phyloP scores from a whole-genome alignment of 805 yeast species.

The Pichia sporocuriosa region DNA sequence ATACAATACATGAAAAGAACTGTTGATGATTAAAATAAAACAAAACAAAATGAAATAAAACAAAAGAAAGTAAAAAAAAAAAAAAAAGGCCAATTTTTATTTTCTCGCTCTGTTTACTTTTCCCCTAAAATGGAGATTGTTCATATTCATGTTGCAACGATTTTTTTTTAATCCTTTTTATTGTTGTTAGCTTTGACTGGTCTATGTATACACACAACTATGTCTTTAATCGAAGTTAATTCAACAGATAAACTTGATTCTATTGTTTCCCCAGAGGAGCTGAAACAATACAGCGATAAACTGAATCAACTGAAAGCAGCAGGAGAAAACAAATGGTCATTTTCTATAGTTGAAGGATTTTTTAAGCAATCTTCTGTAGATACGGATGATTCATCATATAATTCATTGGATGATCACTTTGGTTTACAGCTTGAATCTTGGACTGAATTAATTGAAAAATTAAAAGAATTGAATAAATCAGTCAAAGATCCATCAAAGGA shows the following conservation, averaged over 20 bases:
- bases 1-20: too few species aligned
- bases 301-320: constrained; percentile 8
- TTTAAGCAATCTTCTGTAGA: constrained; percentile 39
- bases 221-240: constrained; percentile 18
- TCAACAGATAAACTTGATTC: constrained; percentile 27
- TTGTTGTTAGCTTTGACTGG: constrained; percentile 11
- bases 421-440: constrained; percentile 39
- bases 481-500: constrained; percentile 30
- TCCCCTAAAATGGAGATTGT: not conserved
- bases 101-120: constrained; percentile 4
- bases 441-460: constrained; percentile 30
- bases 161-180: too few species aligned
- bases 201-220: not conserved
- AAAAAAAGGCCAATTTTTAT: too few species aligned
- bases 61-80: too few species aligned
- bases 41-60: too few species aligned
- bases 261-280: constrained; percentile 18
- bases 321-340: constrained; percentile 31
- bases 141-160: too few species aligned
- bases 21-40: too few species aligned
- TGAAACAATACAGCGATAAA: constrained; percentile 11
- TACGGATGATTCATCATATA: constrained; percentile 43
- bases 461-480: constrained; percentile 31
- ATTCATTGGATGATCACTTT: constrained; percentile 36
- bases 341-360: constrained; percentile 43